Percentiles rank a stretch among this genome's conserved stretches.
Evolutionary conservation across 345 rosid species (phyloP).

Genomic region (Eutrema yunnanense): DNA sequence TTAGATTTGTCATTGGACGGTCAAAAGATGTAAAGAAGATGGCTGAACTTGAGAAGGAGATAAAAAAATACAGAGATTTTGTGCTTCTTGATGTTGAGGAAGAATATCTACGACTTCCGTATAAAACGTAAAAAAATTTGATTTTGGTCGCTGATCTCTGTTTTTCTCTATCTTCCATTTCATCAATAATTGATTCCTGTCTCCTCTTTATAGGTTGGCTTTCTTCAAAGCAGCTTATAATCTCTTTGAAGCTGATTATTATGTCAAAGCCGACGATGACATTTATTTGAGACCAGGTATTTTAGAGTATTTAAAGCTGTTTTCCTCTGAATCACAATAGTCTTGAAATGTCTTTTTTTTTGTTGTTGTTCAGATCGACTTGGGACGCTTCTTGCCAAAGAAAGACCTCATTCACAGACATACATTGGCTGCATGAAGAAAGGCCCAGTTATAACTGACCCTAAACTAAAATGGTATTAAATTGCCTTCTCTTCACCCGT

Average conservation of each 20-base stretch:
- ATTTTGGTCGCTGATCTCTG: not conserved
- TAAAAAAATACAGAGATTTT: slow-evolving; percentile 59
- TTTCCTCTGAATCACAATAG: not conserved
- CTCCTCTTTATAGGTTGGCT: slow-evolving; percentile 39
- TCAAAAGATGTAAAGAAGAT: slow-evolving; percentile 60
- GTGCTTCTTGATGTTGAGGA: slow-evolving; percentile 68
- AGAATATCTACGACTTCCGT: slow-evolving; percentile 57
- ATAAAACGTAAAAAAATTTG: slow-evolving; percentile 53
- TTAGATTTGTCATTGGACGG: slow-evolving; percentile 71
- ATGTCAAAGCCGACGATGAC: slow-evolving; percentile 77
- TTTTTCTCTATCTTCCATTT: not conserved
- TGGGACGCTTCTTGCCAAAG: slow-evolving; percentile 74
- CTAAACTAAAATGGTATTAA: slow-evolving; percentile 63
- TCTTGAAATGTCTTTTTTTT: not conserved
- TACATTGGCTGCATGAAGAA: slow-evolving; percentile 91
- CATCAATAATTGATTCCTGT: not conserved
- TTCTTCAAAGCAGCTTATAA: slow-evolving; percentile 61
- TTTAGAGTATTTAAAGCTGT: not conserved
- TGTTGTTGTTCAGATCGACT: slow-evolving; percentile 52
- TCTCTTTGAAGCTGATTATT: slow-evolving; percentile 76
- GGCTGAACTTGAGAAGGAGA: slow-evolving; percentile 58
- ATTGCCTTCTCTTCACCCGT: not conserved
- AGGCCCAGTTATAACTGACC: slow-evolving; percentile 79
- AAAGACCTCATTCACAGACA: slow-evolving; percentile 48
- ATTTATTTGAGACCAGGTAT: slow-evolving; percentile 84